These are phyloP conservation scores for Epichloe baconii DNA, from an alignment of 2,329 filamentous ascomycete genomes.

Conservation along the genomic window DNA sequence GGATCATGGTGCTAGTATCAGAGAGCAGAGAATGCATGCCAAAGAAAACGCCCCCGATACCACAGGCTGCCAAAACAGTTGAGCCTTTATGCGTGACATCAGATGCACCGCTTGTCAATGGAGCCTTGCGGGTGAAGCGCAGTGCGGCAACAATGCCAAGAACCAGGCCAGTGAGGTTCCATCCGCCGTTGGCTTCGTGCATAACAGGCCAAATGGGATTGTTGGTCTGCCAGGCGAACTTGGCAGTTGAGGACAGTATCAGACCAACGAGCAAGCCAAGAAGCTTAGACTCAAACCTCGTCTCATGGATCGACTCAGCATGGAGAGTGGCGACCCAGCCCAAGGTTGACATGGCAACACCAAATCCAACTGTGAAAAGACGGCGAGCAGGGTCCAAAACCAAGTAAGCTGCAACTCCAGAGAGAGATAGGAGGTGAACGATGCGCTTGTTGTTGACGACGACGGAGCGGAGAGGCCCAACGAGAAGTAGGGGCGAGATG, in stretches of 20 bases:
- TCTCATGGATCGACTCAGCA: slow-evolving; percentile 60
- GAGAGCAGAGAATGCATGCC: slow-evolving; percentile 84
- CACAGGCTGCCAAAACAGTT: slow-evolving; percentile 56
- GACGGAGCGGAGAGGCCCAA: slow-evolving; percentile 53
- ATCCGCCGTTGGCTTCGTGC: slow-evolving; percentile 78
- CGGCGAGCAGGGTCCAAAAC: slow-evolving; percentile 59
- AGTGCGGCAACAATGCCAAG: slow-evolving; percentile 65
- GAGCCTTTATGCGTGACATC: slow-evolving; percentile 44
- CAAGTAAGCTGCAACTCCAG: slow-evolving; percentile 68
- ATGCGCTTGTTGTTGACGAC: slow-evolving; percentile 55
- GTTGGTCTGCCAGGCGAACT: slow-evolving; percentile 88
- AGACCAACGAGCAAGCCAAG: slow-evolving; percentile 72
- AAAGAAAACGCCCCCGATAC: slow-evolving; percentile 76
- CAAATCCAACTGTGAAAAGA: slow-evolving; percentile 70
- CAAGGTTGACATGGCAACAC: slow-evolving; percentile 66
- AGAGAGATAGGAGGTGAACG: slow-evolving; percentile 64
- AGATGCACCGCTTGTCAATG: slow-evolving; percentile 28
- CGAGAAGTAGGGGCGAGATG: slow-evolving; percentile 67
- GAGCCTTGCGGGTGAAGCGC: slow-evolving; percentile 56
- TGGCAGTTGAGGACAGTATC: slow-evolving; percentile 73
- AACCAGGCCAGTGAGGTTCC: slow-evolving; percentile 72
- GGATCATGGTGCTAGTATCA: slow-evolving; percentile 96
- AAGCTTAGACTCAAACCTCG: slow-evolving; percentile 68
- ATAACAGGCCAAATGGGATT: slow-evolving; percentile 96
- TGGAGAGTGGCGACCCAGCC: slow-evolving; percentile 76